These are phyloP conservation scores for Dalbergia cultrata DNA, from an alignment of 306 rosid genomes.

Conservation along the genomic window DNA sequence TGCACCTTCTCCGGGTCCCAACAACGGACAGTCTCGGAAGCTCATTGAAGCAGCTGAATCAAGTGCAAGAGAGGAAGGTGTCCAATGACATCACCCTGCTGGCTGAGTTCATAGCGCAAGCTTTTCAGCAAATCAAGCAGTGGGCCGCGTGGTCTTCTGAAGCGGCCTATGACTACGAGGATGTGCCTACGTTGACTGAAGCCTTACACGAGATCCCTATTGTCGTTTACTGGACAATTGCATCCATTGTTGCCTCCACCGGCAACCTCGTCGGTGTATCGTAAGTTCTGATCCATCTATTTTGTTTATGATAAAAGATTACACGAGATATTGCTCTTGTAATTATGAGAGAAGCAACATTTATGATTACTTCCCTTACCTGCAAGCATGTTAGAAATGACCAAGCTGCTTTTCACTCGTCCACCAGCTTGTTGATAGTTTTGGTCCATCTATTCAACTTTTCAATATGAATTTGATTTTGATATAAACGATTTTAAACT, in stretches of 20 bases:
- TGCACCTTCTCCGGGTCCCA: conserved; percentile 20
- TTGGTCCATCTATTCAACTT: too few species aligned
- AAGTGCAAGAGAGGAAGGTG: conserved; percentile 33
- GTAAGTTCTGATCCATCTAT: conserved; percentile 32
- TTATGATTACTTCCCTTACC: too few species aligned
- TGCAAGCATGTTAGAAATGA: too few species aligned
- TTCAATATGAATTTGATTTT: too few species aligned
- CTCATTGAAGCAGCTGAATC: conserved; percentile 47
- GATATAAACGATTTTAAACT: too few species aligned
- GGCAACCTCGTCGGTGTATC: conserved; percentile 43
- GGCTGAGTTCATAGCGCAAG: conserved; percentile 11
- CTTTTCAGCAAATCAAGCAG: conserved; percentile 49
- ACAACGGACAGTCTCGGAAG: conserved; percentile 35
- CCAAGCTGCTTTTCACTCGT: too few species aligned
- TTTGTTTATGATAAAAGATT: too few species aligned
- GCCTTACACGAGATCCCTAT: conserved; percentile 47
- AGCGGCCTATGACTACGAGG: conserved; percentile 38
- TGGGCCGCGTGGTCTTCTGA: conserved; percentile 45
- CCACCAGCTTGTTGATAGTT: too few species aligned
- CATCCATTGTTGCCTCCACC: conserved; percentile 45
- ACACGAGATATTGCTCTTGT: too few species aligned
- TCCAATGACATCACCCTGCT: neutral
- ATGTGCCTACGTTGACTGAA: conserved; percentile 41
- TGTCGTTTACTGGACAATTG: conserved; percentile 49
- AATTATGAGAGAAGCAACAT: too few species aligned